Percentiles rank a stretch among this genome's conserved stretches.
phyloP scores from a whole-genome alignment of 78 protist species.

The Polysphondylium violaceum region DNA sequence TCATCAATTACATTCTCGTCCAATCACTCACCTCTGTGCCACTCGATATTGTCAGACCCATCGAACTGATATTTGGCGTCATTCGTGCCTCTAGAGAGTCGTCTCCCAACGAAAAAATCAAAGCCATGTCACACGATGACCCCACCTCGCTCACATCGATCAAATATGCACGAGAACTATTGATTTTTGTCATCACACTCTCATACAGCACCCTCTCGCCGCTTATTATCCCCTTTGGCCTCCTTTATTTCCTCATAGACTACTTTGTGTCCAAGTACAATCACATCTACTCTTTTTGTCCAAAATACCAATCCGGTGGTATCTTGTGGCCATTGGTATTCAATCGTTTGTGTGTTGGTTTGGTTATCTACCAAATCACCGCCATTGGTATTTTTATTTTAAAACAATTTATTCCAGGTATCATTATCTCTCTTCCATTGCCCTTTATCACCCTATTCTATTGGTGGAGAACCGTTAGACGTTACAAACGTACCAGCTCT shows the following conservation, averaged over 20 bases:
- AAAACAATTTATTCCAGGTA: slow-evolving; percentile 69
- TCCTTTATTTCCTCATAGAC: slow-evolving; percentile 53
- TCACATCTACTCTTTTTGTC: slow-evolving; percentile 67
- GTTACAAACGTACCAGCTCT: slow-evolving; percentile 7
- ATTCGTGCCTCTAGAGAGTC: slow-evolving; percentile 45
- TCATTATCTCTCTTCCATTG: slow-evolving; percentile 38
- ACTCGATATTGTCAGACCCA: slow-evolving; percentile 62
- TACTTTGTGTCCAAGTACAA: slow-evolving; percentile 72
- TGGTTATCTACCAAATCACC: slow-evolving; percentile 62
- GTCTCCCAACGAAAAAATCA: slow-evolving; percentile 44
- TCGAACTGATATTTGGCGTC: slow-evolving; percentile 57
- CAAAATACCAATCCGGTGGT: slow-evolving; percentile 77
- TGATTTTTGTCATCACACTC: slow-evolving; percentile 57
- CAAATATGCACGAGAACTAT: slow-evolving; percentile 58
- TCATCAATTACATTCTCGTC: slow-evolving; percentile 67
- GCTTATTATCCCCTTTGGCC: slow-evolving; percentile 63
- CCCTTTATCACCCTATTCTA: slow-evolving; percentile 56
- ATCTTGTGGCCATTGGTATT: slow-evolving; percentile 68
- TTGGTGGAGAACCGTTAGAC: slow-evolving; percentile 60
- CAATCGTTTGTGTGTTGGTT: slow-evolving; percentile 71
- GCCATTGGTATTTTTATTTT: slow-evolving; percentile 58
- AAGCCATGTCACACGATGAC: slow-evolving; percentile 61
- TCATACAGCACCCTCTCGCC: slow-evolving; percentile 70
- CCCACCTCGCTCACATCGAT: slow-evolving; percentile 35
- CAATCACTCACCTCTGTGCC: slow-evolving; percentile 69